Conservation (phyloP, 1,284 basidiomycete species). For the Inonotus obliquus region DNA sequence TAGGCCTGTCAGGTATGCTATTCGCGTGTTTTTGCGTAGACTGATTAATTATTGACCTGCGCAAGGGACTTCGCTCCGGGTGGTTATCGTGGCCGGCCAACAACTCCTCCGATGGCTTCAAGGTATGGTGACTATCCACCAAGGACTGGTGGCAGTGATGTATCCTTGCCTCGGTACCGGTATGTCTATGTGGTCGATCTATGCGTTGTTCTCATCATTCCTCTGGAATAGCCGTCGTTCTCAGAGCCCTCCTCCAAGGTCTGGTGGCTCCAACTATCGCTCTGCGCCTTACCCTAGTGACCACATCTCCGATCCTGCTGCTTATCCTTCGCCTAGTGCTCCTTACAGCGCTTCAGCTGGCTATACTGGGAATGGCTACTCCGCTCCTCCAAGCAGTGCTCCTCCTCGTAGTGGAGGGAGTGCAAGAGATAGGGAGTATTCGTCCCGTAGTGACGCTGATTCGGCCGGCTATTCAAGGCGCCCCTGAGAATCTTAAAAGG, state of each 20-base stretch:
- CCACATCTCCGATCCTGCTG: slow-evolving; percentile 43
- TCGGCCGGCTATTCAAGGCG: slow-evolving; percentile 35
- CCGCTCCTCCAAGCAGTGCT: slow-evolving; percentile 34
- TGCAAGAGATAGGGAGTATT: slow-evolving; percentile 64
- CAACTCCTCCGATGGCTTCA: slow-evolving; percentile 40
- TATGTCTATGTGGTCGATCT: slow-evolving; percentile 28
- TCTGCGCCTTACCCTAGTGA: slow-evolving; percentile 32
- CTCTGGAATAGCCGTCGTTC: slow-evolving; percentile 56
- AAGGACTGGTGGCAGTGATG: slow-evolving; percentile 36
- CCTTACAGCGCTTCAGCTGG: slow-evolving; percentile 30
- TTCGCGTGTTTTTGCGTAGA: neutral
- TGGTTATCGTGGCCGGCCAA: slow-evolving; percentile 52
- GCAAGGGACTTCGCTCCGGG: slow-evolving; percentile 42
- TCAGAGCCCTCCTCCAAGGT: slow-evolving; percentile 52
- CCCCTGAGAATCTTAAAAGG: slow-evolving; percentile 23
- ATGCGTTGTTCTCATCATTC: slow-evolving; percentile 11
- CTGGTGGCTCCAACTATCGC: slow-evolving; percentile 31
- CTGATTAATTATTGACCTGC: neutral
- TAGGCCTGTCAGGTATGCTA: slow-evolving; percentile 41
- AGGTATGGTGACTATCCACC: slow-evolving; percentile 58
- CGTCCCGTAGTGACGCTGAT: slow-evolving; percentile 44
- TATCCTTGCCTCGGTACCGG: slow-evolving; percentile 46
- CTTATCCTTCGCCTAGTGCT: slow-evolving; percentile 33
- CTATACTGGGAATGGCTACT: slow-evolving; percentile 43
- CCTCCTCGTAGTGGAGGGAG: slow-evolving; percentile 35